These are phyloP conservation scores for Phalaenopsis aphrodite DNA, from an alignment of 106 monocot species.

Conservation along the genomic window DNA sequence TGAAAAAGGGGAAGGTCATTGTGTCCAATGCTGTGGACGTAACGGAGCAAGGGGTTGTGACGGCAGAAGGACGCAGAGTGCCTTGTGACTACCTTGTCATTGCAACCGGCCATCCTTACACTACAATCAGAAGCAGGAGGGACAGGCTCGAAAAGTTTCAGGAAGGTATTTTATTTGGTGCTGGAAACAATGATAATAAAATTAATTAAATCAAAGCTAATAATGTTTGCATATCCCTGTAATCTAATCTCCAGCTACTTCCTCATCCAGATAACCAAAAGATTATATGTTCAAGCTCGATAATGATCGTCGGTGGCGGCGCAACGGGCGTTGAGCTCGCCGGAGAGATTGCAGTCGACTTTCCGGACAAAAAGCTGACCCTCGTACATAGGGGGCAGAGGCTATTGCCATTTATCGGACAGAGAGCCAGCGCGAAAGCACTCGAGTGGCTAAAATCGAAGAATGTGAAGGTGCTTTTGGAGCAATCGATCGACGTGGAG, in stretches of 20 bases:
- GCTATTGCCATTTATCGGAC: slow-evolving; percentile 24
- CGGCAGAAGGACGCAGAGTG: slow-evolving; percentile 17
- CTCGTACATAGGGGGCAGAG: slow-evolving; percentile 22
- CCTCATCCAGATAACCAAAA: slow-evolving; percentile 18
- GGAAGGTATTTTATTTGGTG: slow-evolving; percentile 15
- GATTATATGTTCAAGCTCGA: slow-evolving; percentile 18
- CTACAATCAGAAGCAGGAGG: slow-evolving; percentile 9
- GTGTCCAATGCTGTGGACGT: slow-evolving; percentile 21
- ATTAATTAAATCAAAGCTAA: no score
- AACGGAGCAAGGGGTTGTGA: slow-evolving; percentile 21
- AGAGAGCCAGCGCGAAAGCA: slow-evolving; percentile 24
- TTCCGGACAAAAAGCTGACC: slow-evolving; percentile 29
- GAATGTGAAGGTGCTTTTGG: slow-evolving; percentile 20
- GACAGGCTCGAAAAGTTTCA: slow-evolving; percentile 24
- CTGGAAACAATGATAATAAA: no score
- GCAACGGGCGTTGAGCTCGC: slow-evolving; percentile 34
- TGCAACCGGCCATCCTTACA: slow-evolving; percentile 26
- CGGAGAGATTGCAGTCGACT: slow-evolving; percentile 27
- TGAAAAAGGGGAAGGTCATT: slow-evolving; percentile 20
- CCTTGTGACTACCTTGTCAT: slow-evolving; percentile 33
- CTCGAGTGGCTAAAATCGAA: slow-evolving; percentile 21
- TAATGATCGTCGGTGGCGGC: slow-evolving; percentile 31
- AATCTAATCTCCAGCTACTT: no score
- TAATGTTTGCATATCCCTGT: no score
- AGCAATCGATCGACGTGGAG: slow-evolving; percentile 17